phyloP scores from a whole-genome alignment of 305 asterid species.

The Fraxinus sp. region DNA sequence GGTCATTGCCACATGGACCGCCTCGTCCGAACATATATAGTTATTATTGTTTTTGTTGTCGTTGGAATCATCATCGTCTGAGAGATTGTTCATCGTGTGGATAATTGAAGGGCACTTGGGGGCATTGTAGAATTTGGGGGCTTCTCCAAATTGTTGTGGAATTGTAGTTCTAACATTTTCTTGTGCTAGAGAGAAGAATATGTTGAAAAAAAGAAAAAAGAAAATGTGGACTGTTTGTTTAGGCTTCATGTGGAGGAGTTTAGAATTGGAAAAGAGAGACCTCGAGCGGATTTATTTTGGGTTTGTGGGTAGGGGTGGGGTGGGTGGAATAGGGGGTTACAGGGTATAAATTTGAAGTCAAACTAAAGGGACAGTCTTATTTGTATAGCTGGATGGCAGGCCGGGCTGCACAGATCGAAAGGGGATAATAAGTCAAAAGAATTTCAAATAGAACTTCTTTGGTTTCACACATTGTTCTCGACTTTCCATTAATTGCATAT shows the following conservation, averaged over 20 bases:
- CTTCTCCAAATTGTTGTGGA: constrained; percentile 62
- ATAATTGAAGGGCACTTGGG: constrained; percentile 51
- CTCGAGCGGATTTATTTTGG: constrained; percentile 23
- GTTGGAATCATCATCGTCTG: neutral
- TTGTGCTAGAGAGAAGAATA: constrained; percentile 27
- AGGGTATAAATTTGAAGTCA: constrained; percentile 17
- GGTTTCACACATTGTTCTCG: constrained; percentile 32
- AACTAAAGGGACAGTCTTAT: constrained; percentile 13
- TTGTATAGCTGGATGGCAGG: constrained; percentile 33
- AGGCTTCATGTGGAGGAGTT: constrained; percentile 40
- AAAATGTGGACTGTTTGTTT: constrained; percentile 15
- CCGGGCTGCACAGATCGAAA: constrained; percentile 17
- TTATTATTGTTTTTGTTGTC: neutral
- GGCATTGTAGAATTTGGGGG: constrained; percentile 83
- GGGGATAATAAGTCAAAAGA: constrained; percentile 41
- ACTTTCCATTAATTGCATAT: neutral
- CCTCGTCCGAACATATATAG: constrained; percentile 46
- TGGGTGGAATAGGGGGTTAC: neutral
- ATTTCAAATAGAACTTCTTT: constrained; percentile 32
- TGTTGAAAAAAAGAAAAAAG: constrained; percentile 25
- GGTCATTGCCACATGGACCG: constrained; percentile 85
- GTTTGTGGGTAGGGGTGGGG: neutral
- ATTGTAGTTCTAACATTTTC: constrained; percentile 21
- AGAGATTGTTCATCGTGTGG: neutral
- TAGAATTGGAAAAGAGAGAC: constrained; percentile 22